phyloP scores from a whole-genome alignment of 768 basidiomycete genomes.

The Pholiota conissans region DNA sequence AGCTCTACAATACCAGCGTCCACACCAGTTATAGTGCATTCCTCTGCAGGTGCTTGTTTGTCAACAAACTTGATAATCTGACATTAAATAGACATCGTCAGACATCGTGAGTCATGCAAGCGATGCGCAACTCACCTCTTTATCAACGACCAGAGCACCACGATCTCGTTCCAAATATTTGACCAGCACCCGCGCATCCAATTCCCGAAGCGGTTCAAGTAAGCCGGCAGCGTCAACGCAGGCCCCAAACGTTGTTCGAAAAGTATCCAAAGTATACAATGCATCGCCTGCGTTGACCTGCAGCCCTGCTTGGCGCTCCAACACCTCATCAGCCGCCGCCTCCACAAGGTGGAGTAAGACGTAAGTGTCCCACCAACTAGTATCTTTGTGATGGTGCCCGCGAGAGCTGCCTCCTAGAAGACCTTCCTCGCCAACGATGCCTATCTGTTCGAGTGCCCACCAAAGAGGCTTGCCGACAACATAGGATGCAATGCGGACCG shows the following conservation, averaged over 20 bases:
- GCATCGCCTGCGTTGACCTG: conserved; percentile 53
- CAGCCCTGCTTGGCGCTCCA: conserved; percentile 41
- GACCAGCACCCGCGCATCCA: conserved; percentile 69
- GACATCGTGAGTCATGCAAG: background rate
- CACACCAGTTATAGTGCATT: conserved; percentile 65
- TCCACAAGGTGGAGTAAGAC: conserved; percentile 68
- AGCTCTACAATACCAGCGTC: conserved; percentile 84
- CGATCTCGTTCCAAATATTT: conserved; percentile 81
- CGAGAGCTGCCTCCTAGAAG: conserved; percentile 27
- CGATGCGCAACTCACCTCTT: conserved; percentile 49
- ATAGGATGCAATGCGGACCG: conserved; percentile 66
- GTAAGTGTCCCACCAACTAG: conserved; percentile 67
- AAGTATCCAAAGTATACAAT: conserved; percentile 61
- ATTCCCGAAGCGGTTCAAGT: conserved; percentile 44
- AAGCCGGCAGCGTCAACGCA: conserved; percentile 34
- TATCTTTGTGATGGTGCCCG: conserved; percentile 37
- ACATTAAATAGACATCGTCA: background rate
- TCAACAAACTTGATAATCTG: conserved; percentile 84
- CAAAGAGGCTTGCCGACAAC: conserved; percentile 78
- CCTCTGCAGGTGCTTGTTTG: conserved; percentile 29
- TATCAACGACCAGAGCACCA: conserved; percentile 58
- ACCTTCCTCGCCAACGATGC: conserved; percentile 66
- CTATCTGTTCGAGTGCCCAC: conserved; percentile 86
- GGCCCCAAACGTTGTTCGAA: conserved; percentile 62
- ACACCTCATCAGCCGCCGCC: conserved; percentile 58